Base-by-base conservation (phyloP, 495 filamentous ascomycete genomes). In the Bombardia bombarda region DNA sequence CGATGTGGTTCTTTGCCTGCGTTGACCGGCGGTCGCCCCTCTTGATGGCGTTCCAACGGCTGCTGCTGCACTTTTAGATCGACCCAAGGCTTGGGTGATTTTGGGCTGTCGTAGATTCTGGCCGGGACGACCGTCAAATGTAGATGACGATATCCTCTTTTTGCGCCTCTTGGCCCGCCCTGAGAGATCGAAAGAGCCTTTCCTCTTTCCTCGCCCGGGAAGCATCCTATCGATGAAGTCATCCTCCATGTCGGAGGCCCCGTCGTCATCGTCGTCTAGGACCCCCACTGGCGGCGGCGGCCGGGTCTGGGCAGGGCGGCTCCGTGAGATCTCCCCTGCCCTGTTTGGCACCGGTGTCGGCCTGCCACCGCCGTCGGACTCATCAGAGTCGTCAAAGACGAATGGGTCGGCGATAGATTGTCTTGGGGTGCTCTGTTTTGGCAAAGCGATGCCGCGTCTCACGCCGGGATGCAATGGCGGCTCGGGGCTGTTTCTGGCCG, bases 361-460 rank as follows among this genome's bases (percentile, higher is more conserved):
- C 37, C 21, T 23, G 48, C 42, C n/a, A 33, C 61, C 51, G 23
- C 56, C 51, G 14, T 66, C 60, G 2, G 57, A 57, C 8, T 58
- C 56, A n/a, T 72, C 70, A 23, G 70, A 72, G 20, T 75, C 72
- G 25, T 74, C 70, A 38, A 73, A 66, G 37, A 69, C 55, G 13
- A 67, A 56, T 10, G 52, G 43, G 37, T 46, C 43, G n/a, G 49
- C 43, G 24, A 36, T 39, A 3, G 47, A 42, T 3, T 45, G 45
- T 32, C 33, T 60, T 5, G 58, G 41, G 1, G 52, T 57, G 7
- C 36, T 33, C 19, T 59, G 63, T 7, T 54, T 60, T 37, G 52
- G 63, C 26, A 62, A 48, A 28, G 80, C 80, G 17, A 84, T 66
- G 19, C 80, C 84, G 47, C 74, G 74, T 41, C 73, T 74, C 20